phyloP scores from a whole-genome alignment of 2,329 filamentous ascomycete species.

The Penicillium nordicum region DNA sequence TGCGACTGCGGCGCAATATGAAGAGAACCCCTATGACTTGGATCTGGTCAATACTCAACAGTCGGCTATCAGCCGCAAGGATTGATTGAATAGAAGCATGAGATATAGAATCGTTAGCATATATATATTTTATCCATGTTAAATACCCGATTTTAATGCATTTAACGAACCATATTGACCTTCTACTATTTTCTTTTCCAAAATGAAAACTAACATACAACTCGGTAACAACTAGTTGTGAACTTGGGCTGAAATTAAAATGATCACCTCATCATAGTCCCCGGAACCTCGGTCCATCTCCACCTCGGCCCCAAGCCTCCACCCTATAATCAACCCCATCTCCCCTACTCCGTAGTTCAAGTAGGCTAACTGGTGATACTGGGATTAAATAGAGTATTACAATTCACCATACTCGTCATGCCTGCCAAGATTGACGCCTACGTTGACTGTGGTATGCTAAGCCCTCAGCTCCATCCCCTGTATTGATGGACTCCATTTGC shows the following conservation, averaged over 20 bases:
- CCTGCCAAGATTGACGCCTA: constrained; percentile 23
- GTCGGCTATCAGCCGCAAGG: constrained; percentile 21
- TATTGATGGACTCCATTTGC: background rate
- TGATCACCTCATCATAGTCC: constrained; percentile 26
- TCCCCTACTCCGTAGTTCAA: background rate
- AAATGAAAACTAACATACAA: background rate
- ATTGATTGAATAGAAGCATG: constrained; percentile 6
- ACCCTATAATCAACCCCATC: constrained; percentile 8
- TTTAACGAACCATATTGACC: background rate
- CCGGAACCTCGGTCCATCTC: constrained; percentile 19
- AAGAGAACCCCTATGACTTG: constrained; percentile 45
- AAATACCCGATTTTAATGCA: background rate
- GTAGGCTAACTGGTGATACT: background rate
- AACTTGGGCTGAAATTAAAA: background rate
- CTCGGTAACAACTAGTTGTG: too few relatives aligned
- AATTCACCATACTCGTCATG: constrained; percentile 10
- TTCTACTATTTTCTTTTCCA: too few relatives aligned
- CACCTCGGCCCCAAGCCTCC: constrained; percentile 15
- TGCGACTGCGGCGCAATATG: constrained; percentile 31
- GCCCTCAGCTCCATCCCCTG: background rate
- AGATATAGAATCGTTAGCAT: background rate
- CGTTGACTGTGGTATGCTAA: constrained; percentile 22
- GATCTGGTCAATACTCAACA: constrained; percentile 44
- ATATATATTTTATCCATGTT: background rate
- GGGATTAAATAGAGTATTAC: background rate